Evolutionary conservation across 371 early-diverging fungal genomes (phyloP).

Genomic region (Rhizomucor pusillus): DNA sequence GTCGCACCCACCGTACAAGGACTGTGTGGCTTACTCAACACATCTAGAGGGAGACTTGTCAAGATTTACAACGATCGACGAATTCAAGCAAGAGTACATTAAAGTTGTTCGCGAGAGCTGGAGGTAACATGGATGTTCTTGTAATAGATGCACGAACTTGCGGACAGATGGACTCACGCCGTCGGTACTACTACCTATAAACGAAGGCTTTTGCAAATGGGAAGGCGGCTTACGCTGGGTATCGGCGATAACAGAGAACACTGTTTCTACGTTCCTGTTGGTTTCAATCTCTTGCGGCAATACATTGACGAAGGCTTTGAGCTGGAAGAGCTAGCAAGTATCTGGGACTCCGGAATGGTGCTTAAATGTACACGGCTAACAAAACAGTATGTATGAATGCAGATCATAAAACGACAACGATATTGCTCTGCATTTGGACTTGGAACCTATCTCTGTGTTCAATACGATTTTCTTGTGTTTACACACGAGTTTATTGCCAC

Average conservation of each 20-base stretch:
- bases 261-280: slow-evolving; percentile 87
- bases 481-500: slow-evolving; percentile 92
- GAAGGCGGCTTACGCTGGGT: slow-evolving; percentile 76
- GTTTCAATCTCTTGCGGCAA: slow-evolving; percentile 74
- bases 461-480: slow-evolving; percentile 88
- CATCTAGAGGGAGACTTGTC: slow-evolving; percentile 83
- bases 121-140: too few relatives aligned
- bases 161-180: too few relatives aligned
- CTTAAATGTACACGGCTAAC: too few relatives aligned
- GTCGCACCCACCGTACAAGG: slow-evolving; percentile 94
- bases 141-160: too few relatives aligned
- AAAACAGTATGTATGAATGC: too few relatives aligned
- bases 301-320: slow-evolving; percentile 87
- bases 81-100: slow-evolving; percentile 77
- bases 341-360: too few relatives aligned
- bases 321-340: slow-evolving; percentile 75
- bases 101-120: slow-evolving; percentile 73
- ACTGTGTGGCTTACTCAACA: slow-evolving; percentile 78
- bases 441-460: slow-evolving; percentile 84
- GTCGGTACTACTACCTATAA: neutral
- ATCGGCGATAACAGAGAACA: slow-evolving; percentile 91
- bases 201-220: slow-evolving; percentile 68
- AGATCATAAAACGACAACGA: slow-evolving; percentile 87
- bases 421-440: slow-evolving; percentile 88
- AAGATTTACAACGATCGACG: slow-evolving; percentile 69